phyloP scores from a whole-genome alignment of 1,139 yeast genomes.

The Yamadazyma mexicana region DNA sequence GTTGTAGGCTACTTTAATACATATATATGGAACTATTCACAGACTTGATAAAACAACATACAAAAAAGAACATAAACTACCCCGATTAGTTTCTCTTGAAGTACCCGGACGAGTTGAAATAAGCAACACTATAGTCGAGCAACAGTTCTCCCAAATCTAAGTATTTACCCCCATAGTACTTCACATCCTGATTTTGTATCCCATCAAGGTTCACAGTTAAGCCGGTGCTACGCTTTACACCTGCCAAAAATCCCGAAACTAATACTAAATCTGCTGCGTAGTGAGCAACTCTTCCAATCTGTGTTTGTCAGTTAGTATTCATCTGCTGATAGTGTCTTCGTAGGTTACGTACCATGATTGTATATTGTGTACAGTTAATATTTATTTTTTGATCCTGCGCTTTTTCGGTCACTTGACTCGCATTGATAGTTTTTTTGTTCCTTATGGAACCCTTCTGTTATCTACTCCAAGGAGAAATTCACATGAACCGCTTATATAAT shows the following conservation, averaged over 20 bases:
- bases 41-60: background rate
- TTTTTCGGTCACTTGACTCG: background rate
- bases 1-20: too few relatives aligned
- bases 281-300: conserved; percentile 68
- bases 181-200: conserved; percentile 47
- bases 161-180: conserved; percentile 63
- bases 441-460: too few relatives aligned
- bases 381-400: background rate
- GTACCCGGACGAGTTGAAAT: conserved; percentile 70
- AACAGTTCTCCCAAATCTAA: conserved; percentile 83
- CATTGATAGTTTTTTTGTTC: too few relatives aligned
- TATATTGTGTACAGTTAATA: background rate
- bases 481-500: too few relatives aligned
- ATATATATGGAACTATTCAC: background rate
- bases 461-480: too few relatives aligned
- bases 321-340: background rate
- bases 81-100: conserved; percentile 39
- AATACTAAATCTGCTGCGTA: conserved; percentile 71
- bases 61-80: too few relatives aligned
- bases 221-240: conserved; percentile 86
- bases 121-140: conserved; percentile 71
- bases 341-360: conserved; percentile 3
- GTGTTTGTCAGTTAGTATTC: conserved; percentile 6
- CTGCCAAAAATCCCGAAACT: conserved; percentile 83
- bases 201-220: conserved; percentile 49